Evolutionary conservation across 2,329 filamentous ascomycete species (phyloP), one percentile per base, ranked within the genome.

Genomic region (Aspergillus tamarii): DNA sequence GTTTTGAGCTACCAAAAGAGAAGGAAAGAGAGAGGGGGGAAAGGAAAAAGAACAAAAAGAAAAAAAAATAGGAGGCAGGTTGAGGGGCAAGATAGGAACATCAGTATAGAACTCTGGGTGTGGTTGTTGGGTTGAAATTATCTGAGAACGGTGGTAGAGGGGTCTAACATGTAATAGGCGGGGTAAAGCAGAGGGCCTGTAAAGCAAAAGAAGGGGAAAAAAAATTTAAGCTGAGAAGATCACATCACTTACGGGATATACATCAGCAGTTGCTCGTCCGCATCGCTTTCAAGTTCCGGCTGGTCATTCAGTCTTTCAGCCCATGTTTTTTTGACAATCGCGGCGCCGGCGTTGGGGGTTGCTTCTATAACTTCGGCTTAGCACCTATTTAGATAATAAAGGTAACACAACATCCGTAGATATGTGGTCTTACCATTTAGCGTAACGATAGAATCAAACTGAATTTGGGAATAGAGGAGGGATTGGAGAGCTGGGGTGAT

Each of bases 241-340:
- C 16, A 8, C 14, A 48, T 36, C 36, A 66, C 91, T 70, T 81
- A 96, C 91, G 95, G 95, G 43, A 98, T 86, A 67, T 90, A 89
- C 85, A 99, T 92, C 61, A 99, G 82, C n/a, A 99, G 80, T 82
- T 99, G 93, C 82, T 97, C 93, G 76, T 98, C 95, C 0, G 90
- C 89, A 75, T 96, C 92, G 74, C 93, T 97, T 72, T 86, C 87
- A 34, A 99, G 84, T 80, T 96, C 91, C 0, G 93, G 92, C 70
- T 88, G 81, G 3, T 85, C 77, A 19, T 87, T 78, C 64, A 97
- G 78, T 61, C 95, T 84, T 79, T 98, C 90, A 7, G 87, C 86
- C 94, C 94, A 99, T 61, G 93, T 92, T 84, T 99, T 99, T 80
- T 93, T 89, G 41, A 96, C 87, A 34, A 98, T 86, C 1, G 86